phyloP scores from a whole-genome alignment of 805 yeast genomes.

The Spathaspora sp. region DNA sequence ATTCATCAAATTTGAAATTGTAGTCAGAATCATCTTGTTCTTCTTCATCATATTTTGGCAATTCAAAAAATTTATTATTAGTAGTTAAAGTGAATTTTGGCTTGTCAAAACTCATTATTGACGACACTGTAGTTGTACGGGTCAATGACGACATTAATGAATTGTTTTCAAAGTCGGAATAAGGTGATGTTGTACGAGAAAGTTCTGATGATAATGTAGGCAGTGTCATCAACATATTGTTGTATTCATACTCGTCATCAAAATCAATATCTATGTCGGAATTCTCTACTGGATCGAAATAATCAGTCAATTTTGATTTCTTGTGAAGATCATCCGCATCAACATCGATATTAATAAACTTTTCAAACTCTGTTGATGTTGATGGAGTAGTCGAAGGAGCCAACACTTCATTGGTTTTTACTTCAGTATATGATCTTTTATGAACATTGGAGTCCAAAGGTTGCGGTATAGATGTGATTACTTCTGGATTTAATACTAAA shows the following conservation, averaged over 20 bases:
- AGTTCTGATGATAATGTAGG: slow-evolving; percentile 18
- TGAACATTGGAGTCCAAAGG: slow-evolving; percentile 6
- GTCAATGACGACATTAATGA: slow-evolving; percentile 38
- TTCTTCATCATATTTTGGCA: slow-evolving; percentile 26
- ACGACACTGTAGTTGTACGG: slow-evolving; percentile 39
- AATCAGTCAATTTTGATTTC: not conserved
- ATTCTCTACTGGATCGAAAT: slow-evolving; percentile 4
- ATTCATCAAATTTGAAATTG: slow-evolving; percentile 18
- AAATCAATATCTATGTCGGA: slow-evolving; percentile 8
- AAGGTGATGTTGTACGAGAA: slow-evolving; percentile 38
- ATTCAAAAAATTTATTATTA: slow-evolving; percentile 23
- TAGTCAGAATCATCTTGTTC: slow-evolving; percentile 12
- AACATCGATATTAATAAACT: slow-evolving; percentile 6
- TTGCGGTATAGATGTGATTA: not conserved
- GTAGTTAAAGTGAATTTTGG: slow-evolving; percentile 10
- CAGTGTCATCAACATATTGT: not conserved
- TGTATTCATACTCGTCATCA: slow-evolving; percentile 15
- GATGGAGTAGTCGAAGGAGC: not conserved
- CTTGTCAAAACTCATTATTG: slow-evolving; percentile 19
- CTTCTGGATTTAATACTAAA: slow-evolving; percentile 3
- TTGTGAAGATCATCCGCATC: slow-evolving; percentile 1
- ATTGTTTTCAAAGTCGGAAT: slow-evolving; percentile 26
- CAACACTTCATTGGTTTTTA: slow-evolving; percentile 2
- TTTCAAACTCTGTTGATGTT: slow-evolving; percentile 5
- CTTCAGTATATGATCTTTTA: slow-evolving; percentile 10